phyloP scores from a whole-genome alignment of 768 basidiomycete species.

The Amanita molliuscula region DNA sequence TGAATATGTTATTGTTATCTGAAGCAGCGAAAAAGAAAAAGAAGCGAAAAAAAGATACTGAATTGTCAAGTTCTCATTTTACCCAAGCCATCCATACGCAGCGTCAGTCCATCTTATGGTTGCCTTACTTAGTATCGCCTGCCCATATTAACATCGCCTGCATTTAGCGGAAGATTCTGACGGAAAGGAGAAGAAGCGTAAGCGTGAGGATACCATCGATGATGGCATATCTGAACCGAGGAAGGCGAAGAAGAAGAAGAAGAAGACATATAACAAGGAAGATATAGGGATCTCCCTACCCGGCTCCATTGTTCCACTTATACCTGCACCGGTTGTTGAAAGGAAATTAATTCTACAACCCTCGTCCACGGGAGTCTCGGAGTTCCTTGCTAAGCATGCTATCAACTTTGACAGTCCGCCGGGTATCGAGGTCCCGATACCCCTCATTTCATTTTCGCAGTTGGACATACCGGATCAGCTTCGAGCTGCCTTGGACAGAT shows the following conservation, averaged over 20 bases:
- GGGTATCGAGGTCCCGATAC: conserved; percentile 36
- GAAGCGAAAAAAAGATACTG: conserved; percentile 11
- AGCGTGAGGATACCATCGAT: conserved; percentile 22
- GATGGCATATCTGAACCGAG: conserved; percentile 10
- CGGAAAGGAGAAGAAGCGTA: conserved; percentile 32
- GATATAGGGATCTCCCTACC: conserved; percentile 14
- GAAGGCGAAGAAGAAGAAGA: conserved; percentile 33
- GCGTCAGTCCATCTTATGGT: conserved; percentile 1
- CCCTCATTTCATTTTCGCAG: conserved; percentile 67
- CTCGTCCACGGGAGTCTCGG: conserved; percentile 33
- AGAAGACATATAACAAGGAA: conserved; percentile 29
- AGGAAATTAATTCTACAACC: conserved; percentile 12
- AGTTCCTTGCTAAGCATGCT: conserved; percentile 61
- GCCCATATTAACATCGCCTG: background rate
- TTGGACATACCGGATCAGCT: conserved; percentile 58
- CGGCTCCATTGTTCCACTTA: conserved; percentile 11
- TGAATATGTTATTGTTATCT: background rate
- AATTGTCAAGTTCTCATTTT: background rate
- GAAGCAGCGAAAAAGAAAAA: conserved; percentile 11
- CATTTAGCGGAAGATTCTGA: conserved; percentile 14
- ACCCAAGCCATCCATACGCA: background rate
- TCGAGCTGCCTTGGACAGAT: conserved; percentile 51
- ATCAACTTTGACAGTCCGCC: conserved; percentile 59
- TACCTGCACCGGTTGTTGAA: conserved; percentile 7
- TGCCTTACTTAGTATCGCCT: background rate